Evolutionary conservation across 768 basidiomycete species (phyloP).

Genomic region (Gloeopeniophorella convolvens): DNA sequence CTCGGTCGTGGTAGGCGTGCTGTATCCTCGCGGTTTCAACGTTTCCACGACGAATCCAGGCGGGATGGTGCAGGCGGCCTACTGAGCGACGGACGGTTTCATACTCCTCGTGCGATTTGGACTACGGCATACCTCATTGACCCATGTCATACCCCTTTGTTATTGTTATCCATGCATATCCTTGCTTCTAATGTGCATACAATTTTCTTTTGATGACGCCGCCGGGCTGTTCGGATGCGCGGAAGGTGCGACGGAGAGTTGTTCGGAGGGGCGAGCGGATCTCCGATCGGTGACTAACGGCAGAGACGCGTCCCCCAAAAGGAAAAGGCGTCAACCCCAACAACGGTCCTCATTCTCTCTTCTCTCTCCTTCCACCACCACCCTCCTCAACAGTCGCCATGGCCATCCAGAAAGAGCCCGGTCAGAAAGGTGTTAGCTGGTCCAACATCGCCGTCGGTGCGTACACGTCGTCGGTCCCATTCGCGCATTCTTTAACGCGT

Average conservation of each 20-base stretch:
- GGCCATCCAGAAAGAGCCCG: constrained; percentile 82
- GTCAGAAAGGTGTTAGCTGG: constrained; percentile 89
- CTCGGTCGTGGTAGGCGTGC: too few species aligned
- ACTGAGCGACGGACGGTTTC: constrained; percentile 6
- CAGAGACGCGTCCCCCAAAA: not conserved
- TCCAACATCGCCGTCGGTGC: constrained; percentile 92
- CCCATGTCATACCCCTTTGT: constrained; percentile 20
- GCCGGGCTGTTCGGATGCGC: not conserved
- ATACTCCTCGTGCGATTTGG: constrained; percentile 12
- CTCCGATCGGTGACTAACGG: constrained; percentile 6
- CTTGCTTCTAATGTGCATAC: constrained; percentile 7
- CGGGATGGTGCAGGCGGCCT: constrained; percentile 3
- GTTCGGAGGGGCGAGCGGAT: constrained; percentile 1
- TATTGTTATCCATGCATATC: constrained; percentile 19
- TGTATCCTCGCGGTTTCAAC: constrained; percentile 9
- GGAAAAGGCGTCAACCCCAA: not conserved
- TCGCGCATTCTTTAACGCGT: not conserved
- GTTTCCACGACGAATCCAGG: not conserved
- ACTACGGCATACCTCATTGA: constrained; percentile 11
- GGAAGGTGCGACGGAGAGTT: not conserved
- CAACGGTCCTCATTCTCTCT: constrained; percentile 7
- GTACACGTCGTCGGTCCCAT: constrained; percentile 27
- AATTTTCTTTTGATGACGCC: not conserved
- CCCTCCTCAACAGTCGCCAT: constrained; percentile 34
- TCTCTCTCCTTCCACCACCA: constrained; percentile 10